Percentiles rank a stretch among this genome's conserved stretches.
Conservation (phyloP, 108 stramenopile genomes). For the Schizochytrium sp. region DNA sequence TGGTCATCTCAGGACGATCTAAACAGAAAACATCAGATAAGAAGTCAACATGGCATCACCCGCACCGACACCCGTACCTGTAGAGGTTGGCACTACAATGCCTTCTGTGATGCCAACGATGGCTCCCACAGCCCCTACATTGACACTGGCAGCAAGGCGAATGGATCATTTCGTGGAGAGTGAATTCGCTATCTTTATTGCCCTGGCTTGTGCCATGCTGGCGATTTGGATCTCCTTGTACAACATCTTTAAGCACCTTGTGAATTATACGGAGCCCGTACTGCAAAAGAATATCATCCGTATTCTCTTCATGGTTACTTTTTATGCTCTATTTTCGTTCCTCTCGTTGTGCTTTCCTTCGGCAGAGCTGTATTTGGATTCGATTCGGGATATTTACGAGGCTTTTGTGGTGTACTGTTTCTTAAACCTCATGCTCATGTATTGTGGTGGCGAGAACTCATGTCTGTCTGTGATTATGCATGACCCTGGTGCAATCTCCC, state of each 20-base stretch:
- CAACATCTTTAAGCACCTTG: constrained; percentile 59
- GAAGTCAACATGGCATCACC: too few species aligned
- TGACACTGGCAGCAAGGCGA: not conserved
- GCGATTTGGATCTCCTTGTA: constrained; percentile 19
- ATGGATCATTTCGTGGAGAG: constrained; percentile 32
- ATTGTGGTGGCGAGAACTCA: constrained; percentile 63
- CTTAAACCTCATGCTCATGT: constrained; percentile 57
- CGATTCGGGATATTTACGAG: constrained; percentile 63
- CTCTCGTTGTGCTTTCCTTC: constrained; percentile 31
- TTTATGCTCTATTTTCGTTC: constrained; percentile 58
- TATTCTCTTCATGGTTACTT: constrained; percentile 61
- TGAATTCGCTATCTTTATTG: constrained; percentile 12
- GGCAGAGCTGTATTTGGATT: constrained; percentile 26
- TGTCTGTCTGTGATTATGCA: constrained; percentile 59
- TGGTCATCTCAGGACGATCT: too few species aligned
- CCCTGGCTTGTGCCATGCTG: not conserved
- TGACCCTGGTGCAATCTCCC: constrained; percentile 39
- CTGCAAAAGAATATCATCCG: constrained; percentile 63
- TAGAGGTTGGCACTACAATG: not conserved
- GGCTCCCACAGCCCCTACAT: not conserved
- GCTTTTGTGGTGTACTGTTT: constrained; percentile 65
- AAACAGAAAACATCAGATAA: too few species aligned
- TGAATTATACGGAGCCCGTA: constrained; percentile 40
- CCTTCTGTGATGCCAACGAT: constrained; percentile 34
- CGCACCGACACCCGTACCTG: too few species aligned